Conservation (phyloP, 768 basidiomycete genomes). For the Rhizopogon rudus region DNA sequence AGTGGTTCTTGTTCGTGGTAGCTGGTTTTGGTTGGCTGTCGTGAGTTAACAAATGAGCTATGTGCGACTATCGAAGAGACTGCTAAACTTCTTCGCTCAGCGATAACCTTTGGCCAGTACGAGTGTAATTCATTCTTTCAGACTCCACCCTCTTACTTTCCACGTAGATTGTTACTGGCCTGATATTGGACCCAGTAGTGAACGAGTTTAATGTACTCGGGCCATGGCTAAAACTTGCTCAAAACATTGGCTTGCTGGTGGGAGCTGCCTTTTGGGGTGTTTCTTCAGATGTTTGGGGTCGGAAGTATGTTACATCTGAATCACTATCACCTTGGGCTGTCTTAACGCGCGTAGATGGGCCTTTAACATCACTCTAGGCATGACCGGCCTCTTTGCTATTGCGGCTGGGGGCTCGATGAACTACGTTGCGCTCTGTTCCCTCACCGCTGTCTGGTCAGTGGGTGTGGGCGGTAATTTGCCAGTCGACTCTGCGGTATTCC, state of each 20-base stretch:
- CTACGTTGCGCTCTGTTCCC: conserved; percentile 43
- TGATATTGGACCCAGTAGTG: conserved; percentile 59
- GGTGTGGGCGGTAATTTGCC: conserved; percentile 73
- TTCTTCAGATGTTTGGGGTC: conserved; percentile 67
- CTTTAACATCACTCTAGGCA: conserved; percentile 66
- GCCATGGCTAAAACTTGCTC: conserved; percentile 62
- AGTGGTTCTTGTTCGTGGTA: conserved; percentile 63
- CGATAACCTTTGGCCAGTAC: conserved; percentile 71
- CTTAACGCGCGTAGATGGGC: conserved; percentile 41
- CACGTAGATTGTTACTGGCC: conserved; percentile 53
- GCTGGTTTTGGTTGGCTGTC: conserved; percentile 76
- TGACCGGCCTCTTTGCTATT: conserved; percentile 61
- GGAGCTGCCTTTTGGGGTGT: conserved; percentile 69
- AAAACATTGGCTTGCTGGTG: conserved; percentile 66
- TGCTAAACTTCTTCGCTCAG: conserved; percentile 23
- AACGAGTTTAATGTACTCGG: conserved; percentile 61
- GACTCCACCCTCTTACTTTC: not conserved
- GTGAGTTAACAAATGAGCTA: conserved; percentile 35
- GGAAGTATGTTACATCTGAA: conserved; percentile 35
- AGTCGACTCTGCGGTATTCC: conserved; percentile 72
- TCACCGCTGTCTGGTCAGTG: conserved; percentile 56
- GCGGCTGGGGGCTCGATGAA: conserved; percentile 58
- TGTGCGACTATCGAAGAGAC: not conserved
- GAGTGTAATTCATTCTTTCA: conserved; percentile 13
- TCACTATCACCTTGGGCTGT: not conserved